phyloP scores from a whole-genome alignment of 164 flowering plant species.

The Berberis vulgaris region DNA sequence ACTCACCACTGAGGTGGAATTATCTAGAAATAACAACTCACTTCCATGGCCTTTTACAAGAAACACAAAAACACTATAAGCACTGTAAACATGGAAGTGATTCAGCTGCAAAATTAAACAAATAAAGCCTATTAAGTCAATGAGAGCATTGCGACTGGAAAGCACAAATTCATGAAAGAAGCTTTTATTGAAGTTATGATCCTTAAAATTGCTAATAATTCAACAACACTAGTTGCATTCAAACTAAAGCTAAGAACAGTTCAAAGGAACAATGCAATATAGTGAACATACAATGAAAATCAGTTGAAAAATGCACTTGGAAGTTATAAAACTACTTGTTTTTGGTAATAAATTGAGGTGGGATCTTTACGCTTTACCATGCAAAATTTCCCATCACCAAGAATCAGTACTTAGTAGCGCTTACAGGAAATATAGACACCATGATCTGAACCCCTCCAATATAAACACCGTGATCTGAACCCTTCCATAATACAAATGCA shows the following conservation, averaged over 20 bases:
- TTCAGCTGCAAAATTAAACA: not conserved
- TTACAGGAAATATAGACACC: too few species aligned
- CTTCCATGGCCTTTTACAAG: too few species aligned
- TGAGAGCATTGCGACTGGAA: not conserved
- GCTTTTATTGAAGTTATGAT: not conserved
- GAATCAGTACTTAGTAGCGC: too few species aligned
- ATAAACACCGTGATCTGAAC: too few species aligned
- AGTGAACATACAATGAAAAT: too few species aligned
- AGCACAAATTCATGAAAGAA: not conserved
- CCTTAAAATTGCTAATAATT: not conserved
- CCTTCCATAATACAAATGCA: too few species aligned
- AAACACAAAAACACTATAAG: too few species aligned
- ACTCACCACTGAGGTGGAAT: too few species aligned
- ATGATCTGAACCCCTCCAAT: too few species aligned
- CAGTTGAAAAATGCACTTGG: too few species aligned
- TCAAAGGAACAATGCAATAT: not conserved
- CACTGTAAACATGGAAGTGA: not conserved
- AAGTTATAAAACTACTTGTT: too few species aligned
- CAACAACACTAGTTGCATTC: not conserved
- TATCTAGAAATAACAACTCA: too few species aligned
- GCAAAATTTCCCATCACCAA: not conserved
- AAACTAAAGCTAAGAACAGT: not conserved
- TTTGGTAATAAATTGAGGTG: not conserved
- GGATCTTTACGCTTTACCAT: not conserved
- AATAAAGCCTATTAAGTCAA: not conserved